phyloP scores from a whole-genome alignment of 2,329 filamentous ascomycete genomes.

The Ophiobolus disseminans region DNA sequence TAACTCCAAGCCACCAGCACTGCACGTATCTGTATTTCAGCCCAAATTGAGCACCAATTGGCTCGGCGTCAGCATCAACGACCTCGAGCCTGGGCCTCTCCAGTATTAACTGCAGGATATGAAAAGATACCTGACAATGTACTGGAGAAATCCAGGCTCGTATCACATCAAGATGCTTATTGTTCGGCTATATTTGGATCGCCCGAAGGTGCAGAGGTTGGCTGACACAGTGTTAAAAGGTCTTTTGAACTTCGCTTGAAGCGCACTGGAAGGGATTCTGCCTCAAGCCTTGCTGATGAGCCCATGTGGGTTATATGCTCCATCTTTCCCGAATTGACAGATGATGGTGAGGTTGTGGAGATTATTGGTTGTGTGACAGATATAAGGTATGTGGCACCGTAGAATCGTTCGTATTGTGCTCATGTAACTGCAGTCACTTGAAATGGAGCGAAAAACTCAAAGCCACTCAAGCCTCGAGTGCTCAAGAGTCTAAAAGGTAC shows the following conservation, averaged over 20 bases:
- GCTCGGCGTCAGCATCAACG: neutral
- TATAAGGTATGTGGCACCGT: slow-evolving; percentile 29
- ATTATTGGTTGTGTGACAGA: slow-evolving; percentile 48
- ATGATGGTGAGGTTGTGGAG: slow-evolving; percentile 29
- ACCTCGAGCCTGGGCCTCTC: neutral
- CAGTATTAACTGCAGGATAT: neutral
- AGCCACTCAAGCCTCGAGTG: slow-evolving; percentile 27
- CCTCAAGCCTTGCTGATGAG: slow-evolving; percentile 2
- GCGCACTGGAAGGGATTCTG: slow-evolving; percentile 44
- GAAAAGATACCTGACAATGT: neutral
- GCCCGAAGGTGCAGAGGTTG: no score
- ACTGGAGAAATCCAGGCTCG: no score
- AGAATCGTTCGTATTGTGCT: neutral
- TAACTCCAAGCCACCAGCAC: no score
- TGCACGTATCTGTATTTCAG: no score
- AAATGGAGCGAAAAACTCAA: slow-evolving; percentile 48
- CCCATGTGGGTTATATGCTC: slow-evolving; percentile 42
- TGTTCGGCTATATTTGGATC: no score
- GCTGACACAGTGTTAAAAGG: slow-evolving; percentile 8
- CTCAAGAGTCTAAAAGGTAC: slow-evolving; percentile 25
- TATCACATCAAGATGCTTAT: neutral
- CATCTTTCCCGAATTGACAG: slow-evolving; percentile 36
- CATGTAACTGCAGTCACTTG: slow-evolving; percentile 26
- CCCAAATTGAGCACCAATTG: neutral
- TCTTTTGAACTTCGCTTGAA: slow-evolving; percentile 49